These are phyloP conservation scores for Psilocybe mexicana DNA, from an alignment of 1,284 basidiomycete species.

Conservation along the genomic window DNA sequence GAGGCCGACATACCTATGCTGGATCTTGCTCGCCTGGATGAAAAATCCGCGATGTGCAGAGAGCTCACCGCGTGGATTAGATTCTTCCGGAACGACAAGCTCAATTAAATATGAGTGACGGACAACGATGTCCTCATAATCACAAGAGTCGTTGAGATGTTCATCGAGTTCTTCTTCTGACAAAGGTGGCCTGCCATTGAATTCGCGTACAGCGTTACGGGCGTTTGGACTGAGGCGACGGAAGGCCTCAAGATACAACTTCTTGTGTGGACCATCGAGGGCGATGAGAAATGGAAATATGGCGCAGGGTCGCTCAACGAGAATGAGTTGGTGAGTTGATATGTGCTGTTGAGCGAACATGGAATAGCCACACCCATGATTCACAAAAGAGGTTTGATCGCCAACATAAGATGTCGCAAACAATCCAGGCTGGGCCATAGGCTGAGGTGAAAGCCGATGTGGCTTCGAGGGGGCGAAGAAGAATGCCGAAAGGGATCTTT, in stretches of 20 bases:
- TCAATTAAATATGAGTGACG: conserved; percentile 38
- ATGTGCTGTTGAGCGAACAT: conserved; percentile 36
- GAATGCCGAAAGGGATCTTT: not conserved
- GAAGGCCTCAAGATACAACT: conserved; percentile 31
- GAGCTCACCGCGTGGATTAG: conserved; percentile 20
- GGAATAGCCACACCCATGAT: not conserved
- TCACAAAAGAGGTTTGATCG: conserved; percentile 4
- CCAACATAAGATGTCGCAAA: conserved; percentile 15
- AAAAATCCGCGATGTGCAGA: conserved; percentile 38
- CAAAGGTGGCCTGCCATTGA: not conserved
- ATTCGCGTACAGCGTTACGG: conserved; percentile 22
- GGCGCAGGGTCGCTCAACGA: conserved; percentile 39
- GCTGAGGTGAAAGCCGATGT: not conserved
- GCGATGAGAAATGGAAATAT: conserved; percentile 34
- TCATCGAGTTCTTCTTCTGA: not conserved
- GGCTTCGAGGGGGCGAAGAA: not conserved
- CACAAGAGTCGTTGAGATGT: not conserved
- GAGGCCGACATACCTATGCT: conserved; percentile 38
- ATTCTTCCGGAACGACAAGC: conserved; percentile 25
- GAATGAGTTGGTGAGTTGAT: conserved; percentile 30
- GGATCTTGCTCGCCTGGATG: conserved; percentile 36
- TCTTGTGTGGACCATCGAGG: conserved; percentile 20
- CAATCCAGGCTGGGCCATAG: conserved; percentile 13
- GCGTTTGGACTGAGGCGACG: conserved; percentile 24
- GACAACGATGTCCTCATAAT: conserved; percentile 33